phyloP scores from a whole-genome alignment of 257 asterid species.

The Leonotis leonurus region DNA sequence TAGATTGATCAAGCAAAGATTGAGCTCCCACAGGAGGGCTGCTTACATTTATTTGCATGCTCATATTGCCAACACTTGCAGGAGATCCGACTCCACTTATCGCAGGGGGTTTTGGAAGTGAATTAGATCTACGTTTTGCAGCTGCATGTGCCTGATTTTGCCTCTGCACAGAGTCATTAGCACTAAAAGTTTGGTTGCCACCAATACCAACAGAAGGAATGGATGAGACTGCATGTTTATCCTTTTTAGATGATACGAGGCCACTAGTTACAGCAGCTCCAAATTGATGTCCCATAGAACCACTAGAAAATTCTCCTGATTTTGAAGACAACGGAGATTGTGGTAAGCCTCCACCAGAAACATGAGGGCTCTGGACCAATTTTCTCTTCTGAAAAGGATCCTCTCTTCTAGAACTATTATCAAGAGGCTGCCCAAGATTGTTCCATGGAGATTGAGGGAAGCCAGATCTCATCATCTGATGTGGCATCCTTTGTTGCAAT shows the following conservation, averaged over 20 bases:
- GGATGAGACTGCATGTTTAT: constrained; percentile 68
- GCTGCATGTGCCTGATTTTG: constrained; percentile 71
- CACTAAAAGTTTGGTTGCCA: too few relatives aligned
- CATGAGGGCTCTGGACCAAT: constrained; percentile 80
- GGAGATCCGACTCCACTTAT: constrained; percentile 91
- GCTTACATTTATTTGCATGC: constrained; percentile 58
- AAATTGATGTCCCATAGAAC: constrained; percentile 82
- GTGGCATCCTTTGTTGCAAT: constrained; percentile 64
- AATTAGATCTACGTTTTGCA: constrained; percentile 70
- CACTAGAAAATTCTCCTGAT: constrained; percentile 92
- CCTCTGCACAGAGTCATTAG: constrained; percentile 74
- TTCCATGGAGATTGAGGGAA: constrained; percentile 77
- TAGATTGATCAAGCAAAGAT: constrained; percentile 51
- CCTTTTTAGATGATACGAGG: constrained; percentile 58
- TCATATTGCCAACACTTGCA: constrained; percentile 76
- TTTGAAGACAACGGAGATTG: constrained; percentile 93
- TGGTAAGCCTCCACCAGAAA: constrained; percentile 86
- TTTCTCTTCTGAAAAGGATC: too few relatives aligned
- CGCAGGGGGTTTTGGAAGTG: constrained; percentile 65
- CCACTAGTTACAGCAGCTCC: constrained; percentile 74
- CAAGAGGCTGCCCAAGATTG: constrained; percentile 63
- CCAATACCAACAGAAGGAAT: constrained; percentile 49
- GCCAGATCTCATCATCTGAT: constrained; percentile 53
- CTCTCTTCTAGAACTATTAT: constrained; percentile 52
- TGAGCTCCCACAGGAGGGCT: constrained; percentile 79